Base-by-base conservation (phyloP, 345 rosid species). In the Schrenkiella parvula region DNA sequence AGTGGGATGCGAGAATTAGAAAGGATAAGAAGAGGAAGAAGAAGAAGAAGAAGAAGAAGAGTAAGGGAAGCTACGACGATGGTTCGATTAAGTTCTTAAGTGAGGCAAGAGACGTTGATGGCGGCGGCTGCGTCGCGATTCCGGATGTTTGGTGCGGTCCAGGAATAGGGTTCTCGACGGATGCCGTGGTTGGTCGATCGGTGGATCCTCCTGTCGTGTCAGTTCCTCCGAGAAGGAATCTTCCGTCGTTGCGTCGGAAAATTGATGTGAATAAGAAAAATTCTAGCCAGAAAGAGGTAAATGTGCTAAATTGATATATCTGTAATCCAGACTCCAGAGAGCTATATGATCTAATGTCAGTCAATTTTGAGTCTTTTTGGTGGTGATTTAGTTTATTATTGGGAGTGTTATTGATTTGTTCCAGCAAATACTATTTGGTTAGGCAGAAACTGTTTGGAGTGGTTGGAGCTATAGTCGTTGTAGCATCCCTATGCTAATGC, bases 71-170 rank as follows among this genome's bases (percentile, higher is more conserved):
- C 61, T 51, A 34, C 4, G 68, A 60, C 5, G 72, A 54, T 15
- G 79, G 66, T 52, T 43, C 61, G 47, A 31, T 71, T 54, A 76
- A 50, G 68, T 28, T 72, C 56, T 52, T 59, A 17, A 64, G 59
- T 23, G 83, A 72, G 23, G n/a, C 39, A 52, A 64, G 25, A 4
- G 76, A 64, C 25, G 78, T 53, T 17, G 76, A 80, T 15, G 56
- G 80, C 13, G 68, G 65, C 31, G 77, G 70, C 13, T 87, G 88
- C 76, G 82, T 77, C 62, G 87, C 84, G 53, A 74, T 75, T 74
- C 92, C 81, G 68, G 96, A 89, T 75, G 95, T 87, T 3, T 93
- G 98, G 97, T 93, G 97, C 59, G 92, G 91, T 3, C 92, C 96
- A 18, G 97, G 97, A 66, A 77, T 93, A 66, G 96, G 97, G 28